A percentile compares a stretch with the other conserved stretches of the same genome.
These are phyloP conservation scores for Globisporangium heterothallicum DNA, from an alignment of 352 stramenopile genomes.

Conservation along the genomic window DNA sequence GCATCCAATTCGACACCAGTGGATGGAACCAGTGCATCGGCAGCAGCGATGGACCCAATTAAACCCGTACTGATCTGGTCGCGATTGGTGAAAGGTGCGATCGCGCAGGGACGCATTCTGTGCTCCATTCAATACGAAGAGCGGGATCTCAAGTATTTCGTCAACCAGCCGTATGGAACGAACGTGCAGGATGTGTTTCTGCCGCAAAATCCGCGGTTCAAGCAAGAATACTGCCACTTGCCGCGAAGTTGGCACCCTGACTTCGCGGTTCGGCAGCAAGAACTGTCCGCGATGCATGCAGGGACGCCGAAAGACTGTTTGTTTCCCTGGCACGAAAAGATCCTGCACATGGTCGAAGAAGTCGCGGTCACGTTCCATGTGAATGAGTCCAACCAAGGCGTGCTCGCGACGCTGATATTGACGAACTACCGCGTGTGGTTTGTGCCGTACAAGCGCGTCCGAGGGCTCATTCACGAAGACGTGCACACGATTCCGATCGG, in stretches of 20 bases:
- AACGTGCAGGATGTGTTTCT: constrained; percentile 76
- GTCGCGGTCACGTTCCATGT: constrained; percentile 86
- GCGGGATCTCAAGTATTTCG: constrained; percentile 50
- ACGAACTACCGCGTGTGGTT: constrained; percentile 86
- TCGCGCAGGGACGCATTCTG: constrained; percentile 55
- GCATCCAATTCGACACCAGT: too few relatives aligned
- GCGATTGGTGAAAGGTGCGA: constrained; percentile 52
- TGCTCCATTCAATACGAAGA: constrained; percentile 76
- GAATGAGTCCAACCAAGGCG: constrained; percentile 80
- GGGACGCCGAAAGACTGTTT: constrained; percentile 66
- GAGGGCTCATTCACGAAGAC: constrained; percentile 74
- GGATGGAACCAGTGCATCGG: constrained; percentile 19
- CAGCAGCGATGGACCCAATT: constrained; percentile 10
- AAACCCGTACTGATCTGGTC: constrained; percentile 72
- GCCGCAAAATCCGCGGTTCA: constrained; percentile 75
- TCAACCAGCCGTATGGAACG: constrained; percentile 68
- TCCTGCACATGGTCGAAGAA: constrained; percentile 83
- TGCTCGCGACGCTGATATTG: constrained; percentile 71
- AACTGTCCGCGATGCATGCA: constrained; percentile 59
- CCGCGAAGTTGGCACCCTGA: constrained; percentile 80
- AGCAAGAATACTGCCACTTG: constrained; percentile 69
- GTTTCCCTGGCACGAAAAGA: constrained; percentile 80
- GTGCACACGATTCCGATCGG: constrained; percentile 76
- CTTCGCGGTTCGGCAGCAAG: constrained; percentile 49
- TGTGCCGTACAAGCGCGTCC: constrained; percentile 70